Percentiles rank a stretch among this genome's conserved stretches.
These are phyloP conservation scores for Actinomortierella wolfii DNA, from an alignment of 371 early-diverging fungal genomes.

Conservation along the genomic window DNA sequence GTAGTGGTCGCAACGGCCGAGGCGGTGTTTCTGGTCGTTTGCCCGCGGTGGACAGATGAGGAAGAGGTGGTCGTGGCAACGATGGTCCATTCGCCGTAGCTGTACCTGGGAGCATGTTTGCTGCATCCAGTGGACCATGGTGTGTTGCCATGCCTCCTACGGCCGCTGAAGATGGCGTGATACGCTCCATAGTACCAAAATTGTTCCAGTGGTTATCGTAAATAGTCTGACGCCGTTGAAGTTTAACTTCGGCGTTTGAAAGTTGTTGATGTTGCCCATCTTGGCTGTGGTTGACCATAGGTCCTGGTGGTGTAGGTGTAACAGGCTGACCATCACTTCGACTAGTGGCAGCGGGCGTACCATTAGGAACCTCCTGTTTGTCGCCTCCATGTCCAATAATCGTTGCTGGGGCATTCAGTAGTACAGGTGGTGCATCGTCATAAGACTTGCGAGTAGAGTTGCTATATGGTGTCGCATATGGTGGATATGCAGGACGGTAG, in stretches of 20 bases:
- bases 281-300: slow-evolving; percentile 1
- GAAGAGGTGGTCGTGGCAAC: slow-evolving; percentile 21
- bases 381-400: no score
- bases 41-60: slow-evolving; percentile 3
- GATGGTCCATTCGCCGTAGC: slow-evolving; percentile 11
- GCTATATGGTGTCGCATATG: slow-evolving; percentile 32
- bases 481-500: slow-evolving; percentile 32
- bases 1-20: slow-evolving; percentile 39
- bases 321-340: no score
- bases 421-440: no score
- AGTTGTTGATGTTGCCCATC: not conserved
- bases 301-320: not conserved
- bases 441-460: not conserved
- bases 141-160: slow-evolving; percentile 9
- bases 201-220: slow-evolving; percentile 41
- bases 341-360: no score
- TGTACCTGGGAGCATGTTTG: slow-evolving; percentile 12
- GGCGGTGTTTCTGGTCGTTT: slow-evolving; percentile 31
- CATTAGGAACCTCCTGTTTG: no score
- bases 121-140: slow-evolving; percentile 8
- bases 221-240: slow-evolving; percentile 21
- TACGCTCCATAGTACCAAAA: slow-evolving; percentile 13
- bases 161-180: slow-evolving; percentile 28
- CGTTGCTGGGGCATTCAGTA: no score
- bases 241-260: not conserved